phyloP scores from a whole-genome alignment of 2,329 filamentous ascomycete genomes.

The Colletotrichum sp. region DNA sequence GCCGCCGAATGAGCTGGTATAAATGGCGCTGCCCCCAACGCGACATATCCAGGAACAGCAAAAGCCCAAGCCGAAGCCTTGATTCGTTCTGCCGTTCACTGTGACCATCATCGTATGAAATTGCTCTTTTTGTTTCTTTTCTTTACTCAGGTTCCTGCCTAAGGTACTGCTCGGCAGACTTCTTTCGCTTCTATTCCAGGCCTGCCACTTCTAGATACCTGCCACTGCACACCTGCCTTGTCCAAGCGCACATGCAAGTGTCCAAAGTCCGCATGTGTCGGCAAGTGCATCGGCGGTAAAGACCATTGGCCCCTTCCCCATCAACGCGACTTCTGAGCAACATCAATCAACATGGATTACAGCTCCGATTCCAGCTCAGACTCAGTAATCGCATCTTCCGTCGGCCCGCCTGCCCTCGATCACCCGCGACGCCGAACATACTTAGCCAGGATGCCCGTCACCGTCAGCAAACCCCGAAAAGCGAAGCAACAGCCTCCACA shows the following conservation, averaged over 20 bases:
- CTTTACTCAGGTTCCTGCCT: neutral
- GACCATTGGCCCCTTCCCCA: neutral
- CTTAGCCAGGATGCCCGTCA: conserved; percentile 12
- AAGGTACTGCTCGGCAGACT: neutral
- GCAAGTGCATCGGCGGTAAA: neutral
- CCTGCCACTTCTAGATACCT: neutral
- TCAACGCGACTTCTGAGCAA: neutral
- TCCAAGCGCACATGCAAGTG: neutral
- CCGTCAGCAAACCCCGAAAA: neutral
- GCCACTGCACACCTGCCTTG: neutral
- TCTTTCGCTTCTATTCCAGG: neutral
- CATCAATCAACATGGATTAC: neutral
- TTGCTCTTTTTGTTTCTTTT: neutral
- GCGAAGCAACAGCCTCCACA: conserved; percentile 66
- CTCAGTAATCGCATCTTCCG: neutral
- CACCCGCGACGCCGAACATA: neutral
- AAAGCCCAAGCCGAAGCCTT: neutral
- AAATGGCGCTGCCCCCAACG: neutral
- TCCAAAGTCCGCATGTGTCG: neutral
- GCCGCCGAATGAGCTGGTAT: neutral
- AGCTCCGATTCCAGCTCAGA: neutral
- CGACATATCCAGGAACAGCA: neutral
- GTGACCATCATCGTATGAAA: neutral
- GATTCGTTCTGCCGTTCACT: neutral
- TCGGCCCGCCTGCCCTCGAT: neutral